Evolutionary conservation across 2,329 filamentous ascomycete species (phyloP).

Genomic region (Aspergillus pseudoviridinutans): DNA sequence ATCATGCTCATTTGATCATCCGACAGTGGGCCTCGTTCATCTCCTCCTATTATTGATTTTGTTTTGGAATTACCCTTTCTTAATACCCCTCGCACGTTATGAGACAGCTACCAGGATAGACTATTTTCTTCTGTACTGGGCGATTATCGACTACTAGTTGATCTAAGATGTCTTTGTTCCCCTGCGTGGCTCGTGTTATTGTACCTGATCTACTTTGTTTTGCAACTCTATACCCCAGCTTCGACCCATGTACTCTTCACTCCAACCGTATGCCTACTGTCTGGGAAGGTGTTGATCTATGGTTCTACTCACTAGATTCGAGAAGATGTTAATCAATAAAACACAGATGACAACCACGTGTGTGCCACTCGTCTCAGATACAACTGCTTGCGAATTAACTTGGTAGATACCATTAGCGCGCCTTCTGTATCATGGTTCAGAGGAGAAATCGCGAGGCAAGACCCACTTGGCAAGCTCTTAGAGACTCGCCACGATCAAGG

Average conservation of each 20-base stretch:
- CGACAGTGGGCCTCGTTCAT: not conserved
- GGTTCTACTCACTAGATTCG: not conserved
- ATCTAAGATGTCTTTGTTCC: slow-evolving; percentile 9
- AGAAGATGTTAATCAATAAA: not conserved
- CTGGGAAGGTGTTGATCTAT: not conserved
- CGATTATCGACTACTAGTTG: slow-evolving; percentile 10
- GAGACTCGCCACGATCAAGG: not conserved
- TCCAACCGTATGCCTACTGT: not conserved
- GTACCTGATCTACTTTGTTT: not conserved
- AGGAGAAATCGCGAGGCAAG: not conserved
- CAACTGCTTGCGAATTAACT: too few species aligned
- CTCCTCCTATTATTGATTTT: slow-evolving; percentile 5
- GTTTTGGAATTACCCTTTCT: slow-evolving; percentile 13
- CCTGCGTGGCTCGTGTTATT: slow-evolving; percentile 2
- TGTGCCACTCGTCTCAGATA: too few species aligned
- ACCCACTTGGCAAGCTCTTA: not conserved
- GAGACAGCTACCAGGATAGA: slow-evolving; percentile 21
- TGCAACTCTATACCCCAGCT: not conserved
- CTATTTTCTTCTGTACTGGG: slow-evolving; percentile 12
- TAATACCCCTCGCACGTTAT: slow-evolving; percentile 23
- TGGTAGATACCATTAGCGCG: too few species aligned
- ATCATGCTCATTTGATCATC: not conserved
- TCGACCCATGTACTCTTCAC: not conserved
- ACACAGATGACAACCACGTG: not conserved
- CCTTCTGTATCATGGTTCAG: too few species aligned